Conservation (phyloP, 768 basidiomycete genomes). For the Pleurotus platypus region DNA sequence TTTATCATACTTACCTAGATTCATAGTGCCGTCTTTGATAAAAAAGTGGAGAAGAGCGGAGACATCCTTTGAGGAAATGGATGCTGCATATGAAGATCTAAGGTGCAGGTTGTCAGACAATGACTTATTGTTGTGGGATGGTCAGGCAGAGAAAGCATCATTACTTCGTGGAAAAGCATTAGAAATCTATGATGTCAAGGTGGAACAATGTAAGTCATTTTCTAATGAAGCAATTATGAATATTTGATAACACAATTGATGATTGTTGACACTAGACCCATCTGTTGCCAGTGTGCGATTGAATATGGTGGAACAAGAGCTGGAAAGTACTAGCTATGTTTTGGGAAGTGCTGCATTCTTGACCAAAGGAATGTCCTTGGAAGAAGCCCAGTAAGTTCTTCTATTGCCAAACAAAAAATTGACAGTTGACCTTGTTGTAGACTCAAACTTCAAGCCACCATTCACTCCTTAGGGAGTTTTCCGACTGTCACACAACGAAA, state of each 20-base stretch:
- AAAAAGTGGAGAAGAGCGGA: slow-evolving; percentile 9
- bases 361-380: slow-evolving; percentile 1
- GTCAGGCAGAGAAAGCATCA: background rate
- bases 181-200: slow-evolving; percentile 1
- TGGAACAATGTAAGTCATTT: background rate
- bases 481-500: background rate
- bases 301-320: background rate
- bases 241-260: background rate
- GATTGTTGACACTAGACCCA: background rate
- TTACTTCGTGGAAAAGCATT: background rate
- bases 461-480: background rate
- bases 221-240: background rate
- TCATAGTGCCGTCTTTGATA: slow-evolving; percentile 7
- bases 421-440: background rate
- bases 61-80: background rate
- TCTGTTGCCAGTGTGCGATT: background rate
- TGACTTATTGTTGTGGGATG: background rate
- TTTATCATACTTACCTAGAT: background rate
- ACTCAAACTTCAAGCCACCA: background rate
- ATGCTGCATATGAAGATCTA: slow-evolving; percentile 1
- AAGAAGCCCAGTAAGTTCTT: background rate
- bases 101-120: background rate
- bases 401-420: background rate
- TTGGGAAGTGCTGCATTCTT: background rate
- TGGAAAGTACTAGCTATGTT: background rate